A percentile compares a stretch with the other conserved stretches of the same genome.
Conservation (phyloP, 495 filamentous ascomycete genomes). For the Durotheca rogersii region DNA sequence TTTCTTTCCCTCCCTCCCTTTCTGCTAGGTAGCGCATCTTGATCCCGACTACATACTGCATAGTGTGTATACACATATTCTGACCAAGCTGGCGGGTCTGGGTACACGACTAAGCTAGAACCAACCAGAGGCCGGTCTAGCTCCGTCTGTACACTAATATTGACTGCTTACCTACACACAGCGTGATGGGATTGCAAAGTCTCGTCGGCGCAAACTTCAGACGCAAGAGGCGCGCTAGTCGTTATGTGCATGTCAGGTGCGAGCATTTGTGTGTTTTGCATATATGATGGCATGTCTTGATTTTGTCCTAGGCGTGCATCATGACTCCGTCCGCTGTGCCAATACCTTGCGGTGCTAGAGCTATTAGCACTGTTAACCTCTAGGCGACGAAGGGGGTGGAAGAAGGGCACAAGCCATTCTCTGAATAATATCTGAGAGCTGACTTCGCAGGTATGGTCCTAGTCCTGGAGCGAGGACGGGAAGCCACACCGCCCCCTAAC, state of each 20-base stretch:
- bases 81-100: constrained; percentile 6
- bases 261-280: constrained; percentile 2
- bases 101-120: constrained; percentile 3
- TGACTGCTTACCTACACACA: no score
- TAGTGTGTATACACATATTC: no score
- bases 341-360: background rate
- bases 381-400: constrained; percentile 1
- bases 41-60: constrained; percentile 1
- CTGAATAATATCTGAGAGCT: constrained; percentile 10
- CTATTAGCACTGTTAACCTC: constrained; percentile 1
- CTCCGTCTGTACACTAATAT: constrained; percentile 13
- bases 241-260: background rate
- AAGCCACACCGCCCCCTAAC: constrained; percentile 8
- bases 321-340: background rate
- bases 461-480: no score
- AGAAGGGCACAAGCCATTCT: background rate
- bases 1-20: no score
- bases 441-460: no score
- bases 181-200: no score
- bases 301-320: constrained; percentile 1
- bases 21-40: background rate
- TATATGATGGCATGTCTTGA: constrained; percentile 11
- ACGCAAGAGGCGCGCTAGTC: no score
- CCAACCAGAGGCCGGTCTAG: constrained; percentile 16
- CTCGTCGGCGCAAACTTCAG: no score